Conservation (phyloP, 2,329 filamentous ascomycete species). For the Scedosporium dehoogii region DNA sequence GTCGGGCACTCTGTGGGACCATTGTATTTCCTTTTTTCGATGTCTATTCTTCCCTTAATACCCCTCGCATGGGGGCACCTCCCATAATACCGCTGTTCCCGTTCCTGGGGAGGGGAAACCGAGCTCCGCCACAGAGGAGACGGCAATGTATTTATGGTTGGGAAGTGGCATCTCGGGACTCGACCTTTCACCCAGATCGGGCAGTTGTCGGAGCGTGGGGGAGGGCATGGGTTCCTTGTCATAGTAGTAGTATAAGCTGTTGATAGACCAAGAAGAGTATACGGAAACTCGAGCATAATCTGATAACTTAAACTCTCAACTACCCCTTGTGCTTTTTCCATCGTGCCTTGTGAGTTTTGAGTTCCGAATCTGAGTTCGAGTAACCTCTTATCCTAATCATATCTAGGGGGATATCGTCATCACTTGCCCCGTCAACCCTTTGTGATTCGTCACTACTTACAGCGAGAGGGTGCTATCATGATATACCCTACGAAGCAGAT, state of each 20-base stretch:
- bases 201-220: not conserved
- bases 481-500: no score
- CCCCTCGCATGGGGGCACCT: not conserved
- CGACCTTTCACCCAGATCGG: not conserved
- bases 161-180: not conserved
- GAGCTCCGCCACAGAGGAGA: not conserved
- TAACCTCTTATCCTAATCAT: no score
- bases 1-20: no score
- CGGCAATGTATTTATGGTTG: not conserved
- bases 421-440: no score
- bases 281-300: constrained; percentile 2
- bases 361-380: no score
- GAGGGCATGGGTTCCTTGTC: not conserved
- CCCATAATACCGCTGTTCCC: not conserved
- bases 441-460: no score
- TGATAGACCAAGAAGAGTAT: constrained; percentile 2
- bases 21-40: no score
- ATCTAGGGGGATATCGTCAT: no score
- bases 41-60: not conserved
- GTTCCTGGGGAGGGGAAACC: not conserved
- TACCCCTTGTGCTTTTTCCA: not conserved
- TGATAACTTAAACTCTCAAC: not conserved
- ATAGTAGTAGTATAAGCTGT: not conserved
- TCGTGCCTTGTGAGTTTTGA: no score
- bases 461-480: no score